phyloP scores from a whole-genome alignment of 768 basidiomycete genomes.

The Mrakia frigida region DNA sequence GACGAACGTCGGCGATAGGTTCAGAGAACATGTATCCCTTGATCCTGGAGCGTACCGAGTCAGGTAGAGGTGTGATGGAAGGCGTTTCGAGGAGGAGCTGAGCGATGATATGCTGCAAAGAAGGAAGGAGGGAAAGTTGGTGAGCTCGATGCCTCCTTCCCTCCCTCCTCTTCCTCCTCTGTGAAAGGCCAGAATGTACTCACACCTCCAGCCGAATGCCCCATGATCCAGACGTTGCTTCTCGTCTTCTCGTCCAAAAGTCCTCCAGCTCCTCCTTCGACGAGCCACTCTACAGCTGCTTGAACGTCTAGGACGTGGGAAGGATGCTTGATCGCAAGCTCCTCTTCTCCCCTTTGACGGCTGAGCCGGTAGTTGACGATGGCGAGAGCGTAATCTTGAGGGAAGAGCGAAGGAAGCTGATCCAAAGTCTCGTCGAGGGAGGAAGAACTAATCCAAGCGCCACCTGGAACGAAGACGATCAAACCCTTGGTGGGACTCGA shows the following conservation, averaged over 20 bases:
- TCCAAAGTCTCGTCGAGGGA: constrained; percentile 11
- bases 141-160: background rate
- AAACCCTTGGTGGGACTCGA: constrained; percentile 5
- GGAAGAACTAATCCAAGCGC: constrained; percentile 30
- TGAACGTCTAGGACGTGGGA: constrained; percentile 12
- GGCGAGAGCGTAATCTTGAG: constrained; percentile 25
- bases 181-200: constrained; percentile 7
- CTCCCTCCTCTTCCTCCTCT: background rate
- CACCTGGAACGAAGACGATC: constrained; percentile 30
- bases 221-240: constrained; percentile 27
- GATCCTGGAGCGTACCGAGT: background rate
- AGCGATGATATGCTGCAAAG: constrained; percentile 22
- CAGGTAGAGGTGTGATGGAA: constrained; percentile 1
- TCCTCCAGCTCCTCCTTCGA: constrained; percentile 18
- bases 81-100: constrained; percentile 29
- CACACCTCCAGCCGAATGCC: constrained; percentile 33
- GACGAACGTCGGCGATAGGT: constrained; percentile 21
- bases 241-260: constrained; percentile 11
- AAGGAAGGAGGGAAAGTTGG: background rate
- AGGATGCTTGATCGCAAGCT: background rate
- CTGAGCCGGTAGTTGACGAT: constrained; percentile 30
- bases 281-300: constrained; percentile 25
- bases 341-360: constrained; percentile 7
- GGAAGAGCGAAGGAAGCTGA: constrained; percentile 8
- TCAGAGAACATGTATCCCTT: constrained; percentile 30